phyloP scores from a whole-genome alignment of 1,284 basidiomycete genomes.

The Pseudozyma sp. region DNA sequence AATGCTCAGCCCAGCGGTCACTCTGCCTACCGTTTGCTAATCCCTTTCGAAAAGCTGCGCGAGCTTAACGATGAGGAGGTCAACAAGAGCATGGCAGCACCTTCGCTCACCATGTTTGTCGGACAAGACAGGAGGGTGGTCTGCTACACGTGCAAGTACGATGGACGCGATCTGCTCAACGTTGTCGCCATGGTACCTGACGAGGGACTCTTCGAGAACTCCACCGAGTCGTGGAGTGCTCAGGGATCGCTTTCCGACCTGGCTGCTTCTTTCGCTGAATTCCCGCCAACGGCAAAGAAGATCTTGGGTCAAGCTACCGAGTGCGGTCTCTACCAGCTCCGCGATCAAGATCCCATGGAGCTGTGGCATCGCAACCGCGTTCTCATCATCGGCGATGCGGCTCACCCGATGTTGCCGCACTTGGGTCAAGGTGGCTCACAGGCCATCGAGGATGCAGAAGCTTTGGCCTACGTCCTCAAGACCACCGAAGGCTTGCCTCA shows the following conservation, averaged over 20 bases:
- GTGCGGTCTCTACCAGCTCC: slow-evolving; percentile 64
- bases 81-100: slow-evolving; percentile 53
- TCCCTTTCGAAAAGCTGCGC: slow-evolving; percentile 38
- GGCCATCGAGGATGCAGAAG: slow-evolving; percentile 42
- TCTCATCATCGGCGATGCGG: slow-evolving; percentile 67
- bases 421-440: slow-evolving; percentile 35
- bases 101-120: slow-evolving; percentile 51
- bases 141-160: slow-evolving; percentile 17
- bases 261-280: slow-evolving; percentile 53
- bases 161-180: slow-evolving; percentile 11
- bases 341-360: slow-evolving; percentile 62
- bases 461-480: slow-evolving; percentile 26
- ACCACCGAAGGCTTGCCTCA: neutral
- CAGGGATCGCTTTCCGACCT: slow-evolving; percentile 49
- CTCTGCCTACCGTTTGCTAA: slow-evolving; percentile 60
- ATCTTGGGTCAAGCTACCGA: slow-evolving; percentile 73
- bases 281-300: slow-evolving; percentile 61
- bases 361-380: slow-evolving; percentile 58
- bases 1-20: slow-evolving; percentile 54
- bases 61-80: slow-evolving; percentile 50
- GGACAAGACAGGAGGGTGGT: slow-evolving; percentile 62
- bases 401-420: slow-evolving; percentile 57
- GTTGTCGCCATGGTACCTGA: slow-evolving; percentile 51
- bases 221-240: slow-evolving; percentile 60
- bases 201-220: slow-evolving; percentile 51